Evolutionary conservation across 2,329 filamentous ascomycete genomes (phyloP).

Genomic region (Phaeoacremonium minimum): DNA sequence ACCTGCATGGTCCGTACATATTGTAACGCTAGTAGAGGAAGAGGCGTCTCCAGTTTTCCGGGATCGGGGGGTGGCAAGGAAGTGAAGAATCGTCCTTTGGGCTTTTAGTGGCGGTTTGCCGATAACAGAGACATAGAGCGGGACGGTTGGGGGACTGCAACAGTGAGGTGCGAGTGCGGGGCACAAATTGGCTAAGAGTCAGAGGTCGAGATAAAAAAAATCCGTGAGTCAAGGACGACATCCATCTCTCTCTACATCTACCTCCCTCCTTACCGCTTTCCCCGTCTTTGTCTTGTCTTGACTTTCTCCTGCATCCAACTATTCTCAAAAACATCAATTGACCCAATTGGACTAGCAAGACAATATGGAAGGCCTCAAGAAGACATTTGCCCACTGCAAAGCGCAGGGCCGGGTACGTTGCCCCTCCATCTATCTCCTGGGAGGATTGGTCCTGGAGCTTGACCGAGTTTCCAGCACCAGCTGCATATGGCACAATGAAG

Average conservation of each 20-base stretch:
- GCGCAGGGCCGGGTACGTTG: constrained; percentile 51
- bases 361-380: constrained; percentile 53
- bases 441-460: neutral
- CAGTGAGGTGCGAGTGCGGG: too few relatives aligned
- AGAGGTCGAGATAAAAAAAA: too few relatives aligned
- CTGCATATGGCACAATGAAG: neutral
- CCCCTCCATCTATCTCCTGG: constrained; percentile 17
- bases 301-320: neutral
- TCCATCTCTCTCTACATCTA: neutral
- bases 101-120: too few relatives aligned
- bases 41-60: too few relatives aligned
- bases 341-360: constrained; percentile 5
- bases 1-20: too few relatives aligned
- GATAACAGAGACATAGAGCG: too few relatives aligned
- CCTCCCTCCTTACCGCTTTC: neutral
- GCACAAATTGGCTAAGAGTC: too few relatives aligned
- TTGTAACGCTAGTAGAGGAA: too few relatives aligned
- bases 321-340: neutral
- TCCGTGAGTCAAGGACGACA: too few relatives aligned
- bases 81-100: too few relatives aligned
- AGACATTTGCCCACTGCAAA: constrained; percentile 58
- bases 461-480: neutral
- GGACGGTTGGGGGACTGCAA: too few relatives aligned
- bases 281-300: neutral
- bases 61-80: too few relatives aligned